These are phyloP conservation scores for Auxenochlorella protothecoides DNA, from an alignment of 139 green algal species.

Conservation along the genomic window DNA sequence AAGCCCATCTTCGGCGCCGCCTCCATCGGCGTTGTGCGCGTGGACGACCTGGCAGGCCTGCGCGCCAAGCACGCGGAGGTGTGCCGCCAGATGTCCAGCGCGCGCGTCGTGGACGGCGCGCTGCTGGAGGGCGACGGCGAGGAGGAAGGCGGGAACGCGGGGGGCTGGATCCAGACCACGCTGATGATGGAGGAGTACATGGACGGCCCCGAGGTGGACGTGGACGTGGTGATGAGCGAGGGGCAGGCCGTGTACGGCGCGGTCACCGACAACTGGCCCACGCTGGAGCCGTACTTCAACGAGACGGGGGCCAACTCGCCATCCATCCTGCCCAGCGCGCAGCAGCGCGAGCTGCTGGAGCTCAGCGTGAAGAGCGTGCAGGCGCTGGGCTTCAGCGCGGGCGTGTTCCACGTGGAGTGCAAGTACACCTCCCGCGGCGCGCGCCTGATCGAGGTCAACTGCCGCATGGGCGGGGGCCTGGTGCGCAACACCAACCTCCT, in stretches of 20 bases:
- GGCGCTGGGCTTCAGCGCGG: slow-evolving; percentile 28
- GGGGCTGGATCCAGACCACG: slow-evolving; percentile 55
- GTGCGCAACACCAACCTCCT: slow-evolving; percentile 53
- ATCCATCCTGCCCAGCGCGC: slow-evolving; percentile 47
- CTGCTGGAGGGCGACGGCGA: slow-evolving; percentile 43
- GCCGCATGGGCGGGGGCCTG: slow-evolving; percentile 80
- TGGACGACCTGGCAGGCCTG: slow-evolving; percentile 52
- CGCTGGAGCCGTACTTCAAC: slow-evolving; percentile 85
- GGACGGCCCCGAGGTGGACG: slow-evolving; percentile 68
- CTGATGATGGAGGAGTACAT: slow-evolving; percentile 87
- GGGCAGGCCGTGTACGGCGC: slow-evolving; percentile 56
- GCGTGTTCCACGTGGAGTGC: slow-evolving; percentile 84
- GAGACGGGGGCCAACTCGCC: slow-evolving; percentile 81
- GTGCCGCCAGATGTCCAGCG: slow-evolving; percentile 20
- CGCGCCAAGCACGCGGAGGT: slow-evolving; percentile 18
- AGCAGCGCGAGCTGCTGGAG: slow-evolving; percentile 63
- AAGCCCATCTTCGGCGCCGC: slow-evolving; percentile 76
- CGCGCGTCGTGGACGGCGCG: slow-evolving; percentile 56
- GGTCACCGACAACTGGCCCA: slow-evolving; percentile 65
- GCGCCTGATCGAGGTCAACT: slow-evolving; percentile 83
- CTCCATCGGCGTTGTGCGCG: slow-evolving; percentile 72
- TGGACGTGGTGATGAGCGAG: slow-evolving; percentile 67
- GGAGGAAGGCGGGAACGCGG: slow-evolving; percentile 32
- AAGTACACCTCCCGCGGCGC: slow-evolving; percentile 74
- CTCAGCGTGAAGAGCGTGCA: slow-evolving; percentile 49